Conservation (phyloP, 2,329 filamentous ascomycete genomes). For the Botrytis medusae region DNA sequence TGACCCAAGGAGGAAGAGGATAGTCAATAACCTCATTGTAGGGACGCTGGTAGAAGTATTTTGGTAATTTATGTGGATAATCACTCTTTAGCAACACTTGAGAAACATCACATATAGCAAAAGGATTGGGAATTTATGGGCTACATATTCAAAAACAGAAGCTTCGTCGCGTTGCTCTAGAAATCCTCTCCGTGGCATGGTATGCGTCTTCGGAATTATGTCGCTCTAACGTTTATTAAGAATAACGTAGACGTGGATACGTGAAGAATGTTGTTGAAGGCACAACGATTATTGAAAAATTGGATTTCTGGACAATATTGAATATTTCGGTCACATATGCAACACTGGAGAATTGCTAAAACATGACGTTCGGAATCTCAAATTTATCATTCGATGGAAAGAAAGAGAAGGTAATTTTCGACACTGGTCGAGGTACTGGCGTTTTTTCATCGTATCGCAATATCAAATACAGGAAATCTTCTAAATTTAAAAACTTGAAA, state of each 20-base stretch:
- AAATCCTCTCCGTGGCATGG: not conserved
- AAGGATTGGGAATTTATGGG: not conserved
- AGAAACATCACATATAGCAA: not conserved
- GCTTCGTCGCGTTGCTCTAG: not conserved
- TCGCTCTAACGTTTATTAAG: not conserved
- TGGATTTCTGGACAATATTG: conserved; percentile 7
- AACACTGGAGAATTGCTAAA: not conserved
- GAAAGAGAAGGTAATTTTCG: not conserved
- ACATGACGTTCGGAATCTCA: not conserved
- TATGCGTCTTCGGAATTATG: not conserved
- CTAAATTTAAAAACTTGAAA: conserved; percentile 3
- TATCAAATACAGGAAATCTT: not conserved
- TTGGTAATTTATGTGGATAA: not conserved
- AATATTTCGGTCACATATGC: not conserved
- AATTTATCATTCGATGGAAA: not conserved
- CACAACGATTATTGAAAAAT: not conserved
- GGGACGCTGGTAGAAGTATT: not conserved
- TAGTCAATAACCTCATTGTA: conserved; percentile 4
- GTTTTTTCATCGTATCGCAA: not conserved
- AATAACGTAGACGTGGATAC: not conserved
- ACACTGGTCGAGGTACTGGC: conserved; percentile 7
- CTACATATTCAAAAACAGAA: not conserved
- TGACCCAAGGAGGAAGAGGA: not conserved
- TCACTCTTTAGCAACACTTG: not conserved
- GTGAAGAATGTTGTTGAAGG: conserved; percentile 13